Evolutionary conservation across 805 yeast species (phyloP).

Genomic region (Pichia nanzhaoensis): DNA sequence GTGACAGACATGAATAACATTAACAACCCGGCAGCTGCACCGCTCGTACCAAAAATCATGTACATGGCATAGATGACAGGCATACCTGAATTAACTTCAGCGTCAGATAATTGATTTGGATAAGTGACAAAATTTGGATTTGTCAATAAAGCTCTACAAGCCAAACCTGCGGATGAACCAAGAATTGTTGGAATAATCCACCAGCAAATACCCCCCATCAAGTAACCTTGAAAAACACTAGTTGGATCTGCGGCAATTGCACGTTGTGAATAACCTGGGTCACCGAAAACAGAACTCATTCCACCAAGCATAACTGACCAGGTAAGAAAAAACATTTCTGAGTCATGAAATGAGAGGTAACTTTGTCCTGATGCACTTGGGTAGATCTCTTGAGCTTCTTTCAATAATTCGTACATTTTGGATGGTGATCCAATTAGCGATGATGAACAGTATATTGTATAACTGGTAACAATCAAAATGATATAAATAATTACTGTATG

Average conservation of each 20-base stretch:
- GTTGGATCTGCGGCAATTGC: conserved; percentile 36
- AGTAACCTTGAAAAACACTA: conserved; percentile 31
- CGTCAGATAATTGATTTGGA: conserved; percentile 33
- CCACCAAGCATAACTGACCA: conserved; percentile 32
- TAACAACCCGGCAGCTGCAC: conserved; percentile 35
- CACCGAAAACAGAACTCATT: conserved; percentile 22
- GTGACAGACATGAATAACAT: conserved; percentile 40
- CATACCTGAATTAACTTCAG: conserved; percentile 35
- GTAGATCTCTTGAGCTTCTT: conserved; percentile 27
- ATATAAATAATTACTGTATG: conserved; percentile 36
- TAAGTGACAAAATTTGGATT: conserved; percentile 34
- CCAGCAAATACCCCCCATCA: conserved; percentile 34
- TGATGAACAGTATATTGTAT: conserved; percentile 32
- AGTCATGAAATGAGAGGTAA: conserved; percentile 28
- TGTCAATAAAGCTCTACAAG: conserved; percentile 30
- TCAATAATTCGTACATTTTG: conserved; percentile 36
- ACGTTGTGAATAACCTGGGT: conserved; percentile 31
- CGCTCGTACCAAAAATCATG: conserved; percentile 34
- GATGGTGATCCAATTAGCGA: conserved; percentile 39
- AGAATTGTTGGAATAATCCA: conserved; percentile 31
- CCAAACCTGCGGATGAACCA: conserved; percentile 40
- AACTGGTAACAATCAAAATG: conserved; percentile 28
- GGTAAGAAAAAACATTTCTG: conserved; percentile 27
- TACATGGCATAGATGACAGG: conserved; percentile 32
- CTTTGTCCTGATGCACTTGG: conserved; percentile 29